A percentile compares a stretch with the other conserved stretches of the same genome.
Conservation (phyloP, 495 filamentous ascomycete species). For the Aspergillus bridgeri region DNA sequence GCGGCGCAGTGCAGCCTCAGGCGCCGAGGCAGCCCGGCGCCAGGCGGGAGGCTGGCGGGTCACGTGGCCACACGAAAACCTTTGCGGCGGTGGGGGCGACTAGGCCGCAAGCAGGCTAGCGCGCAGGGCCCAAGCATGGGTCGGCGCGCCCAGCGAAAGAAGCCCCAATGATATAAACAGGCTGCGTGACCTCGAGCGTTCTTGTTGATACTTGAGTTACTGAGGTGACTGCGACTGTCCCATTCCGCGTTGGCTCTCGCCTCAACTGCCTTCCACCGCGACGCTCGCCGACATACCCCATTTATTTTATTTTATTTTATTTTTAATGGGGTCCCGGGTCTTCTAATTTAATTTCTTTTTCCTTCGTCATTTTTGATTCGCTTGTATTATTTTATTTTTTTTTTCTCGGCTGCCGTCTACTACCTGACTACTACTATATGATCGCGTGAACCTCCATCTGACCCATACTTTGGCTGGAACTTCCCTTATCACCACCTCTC, state of each 20-base stretch:
- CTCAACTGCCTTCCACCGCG: not conserved
- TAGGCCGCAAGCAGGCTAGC: slow-evolving; percentile 30
- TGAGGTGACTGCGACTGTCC: slow-evolving; percentile 5
- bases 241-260: slow-evolving; percentile 5
- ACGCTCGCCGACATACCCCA: not conserved
- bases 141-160: slow-evolving; percentile 43
- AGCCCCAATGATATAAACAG: slow-evolving; percentile 51
- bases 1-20: not conserved
- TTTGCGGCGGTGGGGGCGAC: slow-evolving; percentile 31
- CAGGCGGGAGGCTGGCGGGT: slow-evolving; percentile 15
- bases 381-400: slow-evolving; percentile 4
- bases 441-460: slow-evolving; percentile 3
- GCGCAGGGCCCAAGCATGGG: slow-evolving; percentile 40
- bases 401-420: not conserved
- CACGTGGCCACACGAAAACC: slow-evolving; percentile 41
- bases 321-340: too few species aligned
- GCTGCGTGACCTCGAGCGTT: slow-evolving; percentile 46
- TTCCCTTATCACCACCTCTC: too few species aligned
- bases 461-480: not conserved
- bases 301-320: not conserved
- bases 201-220: slow-evolving; percentile 17
- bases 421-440: not conserved
- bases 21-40: not conserved
- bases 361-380: slow-evolving; percentile 5
- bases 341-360: too few species aligned